Percentiles rank a stretch among this genome's conserved stretches.
These are phyloP conservation scores for Nothophoma quercina DNA, from an alignment of 2,329 filamentous ascomycete species.

Conservation along the genomic window DNA sequence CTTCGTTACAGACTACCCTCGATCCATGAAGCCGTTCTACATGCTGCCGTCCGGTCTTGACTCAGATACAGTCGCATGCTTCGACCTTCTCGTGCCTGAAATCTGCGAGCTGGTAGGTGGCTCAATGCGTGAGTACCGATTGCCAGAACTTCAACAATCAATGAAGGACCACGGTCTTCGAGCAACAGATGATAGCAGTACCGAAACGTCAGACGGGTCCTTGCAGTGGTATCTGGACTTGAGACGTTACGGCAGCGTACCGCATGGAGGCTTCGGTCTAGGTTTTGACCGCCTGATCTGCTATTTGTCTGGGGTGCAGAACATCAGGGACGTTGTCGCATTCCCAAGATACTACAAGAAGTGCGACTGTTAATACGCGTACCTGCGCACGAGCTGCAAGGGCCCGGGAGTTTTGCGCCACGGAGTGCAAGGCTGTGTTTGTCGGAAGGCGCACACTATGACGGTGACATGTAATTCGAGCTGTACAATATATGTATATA, in stretches of 20 bases:
- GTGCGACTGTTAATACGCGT: conserved; percentile 56
- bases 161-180: conserved; percentile 75
- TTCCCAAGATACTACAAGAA: conserved; percentile 77
- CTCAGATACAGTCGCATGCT: conserved; percentile 74
- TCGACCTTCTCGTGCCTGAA: conserved; percentile 86
- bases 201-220: conserved; percentile 34
- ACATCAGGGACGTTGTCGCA: conserved; percentile 82
- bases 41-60: conserved; percentile 64
- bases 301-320: conserved; percentile 82
- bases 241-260: conserved; percentile 87
- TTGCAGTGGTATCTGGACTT: conserved; percentile 90
- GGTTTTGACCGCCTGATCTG: conserved; percentile 87
- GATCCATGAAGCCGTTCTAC: conserved; percentile 89
- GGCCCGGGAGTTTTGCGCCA: background rate
- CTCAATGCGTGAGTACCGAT: conserved; percentile 85
- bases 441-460: no score
- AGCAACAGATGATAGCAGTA: conserved; percentile 32
- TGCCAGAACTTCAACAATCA: conserved; percentile 69
- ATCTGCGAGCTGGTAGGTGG: conserved; percentile 88
- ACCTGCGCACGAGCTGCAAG: conserved; percentile 7
- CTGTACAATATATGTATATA: no score
- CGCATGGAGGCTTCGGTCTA: conserved; percentile 89
- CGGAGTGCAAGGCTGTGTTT: no score
- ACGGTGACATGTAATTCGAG: no score
- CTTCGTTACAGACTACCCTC: conserved; percentile 95